A percentile compares a stretch with the other conserved stretches of the same genome.
phyloP scores from a whole-genome alignment of 495 filamentous ascomycete genomes.

The Penicillium salamii region DNA sequence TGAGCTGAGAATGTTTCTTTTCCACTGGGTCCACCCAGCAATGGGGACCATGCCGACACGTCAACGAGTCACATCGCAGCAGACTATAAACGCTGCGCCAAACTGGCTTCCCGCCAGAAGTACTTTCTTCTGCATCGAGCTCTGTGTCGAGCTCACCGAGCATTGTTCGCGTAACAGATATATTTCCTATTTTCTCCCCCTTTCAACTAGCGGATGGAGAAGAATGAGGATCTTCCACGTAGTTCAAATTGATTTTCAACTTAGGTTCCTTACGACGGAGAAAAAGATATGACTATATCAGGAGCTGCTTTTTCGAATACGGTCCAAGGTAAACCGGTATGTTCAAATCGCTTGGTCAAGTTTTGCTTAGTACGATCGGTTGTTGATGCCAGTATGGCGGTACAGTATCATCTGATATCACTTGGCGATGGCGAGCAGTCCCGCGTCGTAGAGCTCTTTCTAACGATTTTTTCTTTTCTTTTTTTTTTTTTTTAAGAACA shows the following conservation, averaged over 20 bases:
- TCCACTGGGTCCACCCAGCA: conserved; percentile 16
- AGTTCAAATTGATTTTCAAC: conserved; percentile 15
- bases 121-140: conserved; percentile 8
- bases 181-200: conserved; percentile 7
- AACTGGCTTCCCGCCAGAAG: conserved; percentile 7
- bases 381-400: too few species aligned
- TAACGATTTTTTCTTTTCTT: conserved; percentile 6
- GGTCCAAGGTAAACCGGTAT: too few species aligned
- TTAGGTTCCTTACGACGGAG: too few species aligned
- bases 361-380: too few species aligned
- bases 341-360: too few species aligned
- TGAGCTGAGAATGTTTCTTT: conserved; percentile 18
- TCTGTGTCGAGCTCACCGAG: conserved; percentile 10
- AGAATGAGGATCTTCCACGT: conserved; percentile 4
- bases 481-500: conserved; percentile 14
- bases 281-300: too few species aligned
- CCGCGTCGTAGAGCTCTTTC: too few species aligned
- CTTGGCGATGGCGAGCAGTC: conserved; percentile 9
- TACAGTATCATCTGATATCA: conserved; percentile 17
- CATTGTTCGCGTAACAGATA: conserved; percentile 9
- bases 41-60: too few species aligned
- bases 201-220: conserved; percentile 1
- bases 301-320: too few species aligned
- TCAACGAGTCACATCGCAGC: conserved; percentile 14
- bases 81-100: conserved; percentile 15